These are phyloP conservation scores for Spergularia bocconei DNA, from an alignment of 148 eudicot species.

Conservation along the genomic window DNA sequence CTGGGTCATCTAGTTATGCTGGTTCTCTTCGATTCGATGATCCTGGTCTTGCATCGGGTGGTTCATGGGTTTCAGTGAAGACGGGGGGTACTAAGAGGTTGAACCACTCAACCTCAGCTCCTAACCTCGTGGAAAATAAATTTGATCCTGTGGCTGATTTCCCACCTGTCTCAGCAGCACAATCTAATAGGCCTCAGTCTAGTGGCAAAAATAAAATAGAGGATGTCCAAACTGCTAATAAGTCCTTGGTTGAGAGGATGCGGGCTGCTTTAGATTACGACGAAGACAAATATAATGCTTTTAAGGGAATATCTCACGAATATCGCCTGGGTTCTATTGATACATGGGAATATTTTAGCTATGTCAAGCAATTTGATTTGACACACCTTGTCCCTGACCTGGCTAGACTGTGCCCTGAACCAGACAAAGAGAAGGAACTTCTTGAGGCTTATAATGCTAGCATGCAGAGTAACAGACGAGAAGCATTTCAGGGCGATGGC, in stretches of 20 bases:
- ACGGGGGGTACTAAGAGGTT: conserved; percentile 39
- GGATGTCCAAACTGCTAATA: conserved; percentile 78
- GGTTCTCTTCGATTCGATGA: conserved; percentile 38
- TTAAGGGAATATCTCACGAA: conserved; percentile 74
- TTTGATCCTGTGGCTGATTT: conserved; percentile 59
- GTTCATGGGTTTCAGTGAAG: conserved; percentile 41
- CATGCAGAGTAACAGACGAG: conserved; percentile 31
- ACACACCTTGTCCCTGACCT: conserved; percentile 82
- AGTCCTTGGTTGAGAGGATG: conserved; percentile 84
- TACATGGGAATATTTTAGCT: conserved; percentile 56
- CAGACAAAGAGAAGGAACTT: conserved; percentile 67
- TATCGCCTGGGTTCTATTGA: conserved; percentile 77
- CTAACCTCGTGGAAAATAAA: conserved; percentile 46
- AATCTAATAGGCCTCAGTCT: conserved; percentile 36
- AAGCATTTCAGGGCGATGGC: conserved; percentile 41
- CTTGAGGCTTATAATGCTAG: conserved; percentile 55
- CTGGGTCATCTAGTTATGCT: conserved; percentile 47
- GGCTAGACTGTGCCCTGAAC: conserved; percentile 80
- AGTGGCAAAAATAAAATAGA: conserved; percentile 42
- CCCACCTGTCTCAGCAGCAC: conserved; percentile 75
- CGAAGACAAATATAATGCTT: conserved; percentile 62
- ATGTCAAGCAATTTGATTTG: conserved; percentile 78
- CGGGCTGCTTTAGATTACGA: conserved; percentile 68
- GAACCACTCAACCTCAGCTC: conserved; percentile 70
- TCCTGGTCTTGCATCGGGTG: conserved; percentile 28